A percentile compares a stretch with the other conserved stretches of the same genome.
phyloP scores from a whole-genome alignment of 257 asterid genomes.

The Ehretia macrophylla region DNA sequence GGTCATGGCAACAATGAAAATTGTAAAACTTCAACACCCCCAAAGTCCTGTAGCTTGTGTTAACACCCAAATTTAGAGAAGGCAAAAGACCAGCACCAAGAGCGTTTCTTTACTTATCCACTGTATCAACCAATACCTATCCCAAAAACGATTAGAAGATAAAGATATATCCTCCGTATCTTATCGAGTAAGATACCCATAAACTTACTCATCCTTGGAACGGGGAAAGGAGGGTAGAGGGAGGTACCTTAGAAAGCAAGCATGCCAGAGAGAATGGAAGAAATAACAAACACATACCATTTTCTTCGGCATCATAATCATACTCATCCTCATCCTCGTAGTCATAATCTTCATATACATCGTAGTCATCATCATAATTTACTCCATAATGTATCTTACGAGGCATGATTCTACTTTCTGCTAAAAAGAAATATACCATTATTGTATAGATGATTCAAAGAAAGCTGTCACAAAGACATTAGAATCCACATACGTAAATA shows the following conservation, averaged over 20 bases:
- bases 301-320: constrained; percentile 37
- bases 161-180: too few species aligned
- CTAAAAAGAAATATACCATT: neutral
- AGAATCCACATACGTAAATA: neutral
- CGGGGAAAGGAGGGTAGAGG: neutral
- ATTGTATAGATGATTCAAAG: neutral
- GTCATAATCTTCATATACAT: constrained; percentile 44
- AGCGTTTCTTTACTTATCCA: too few species aligned
- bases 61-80: too few species aligned
- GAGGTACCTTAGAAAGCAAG: constrained; percentile 6
- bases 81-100: too few species aligned
- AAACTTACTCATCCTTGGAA: neutral
- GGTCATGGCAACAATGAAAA: too few species aligned
- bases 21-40: too few species aligned
- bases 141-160: too few species aligned
- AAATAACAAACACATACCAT: constrained; percentile 34
- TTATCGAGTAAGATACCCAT: neutral
- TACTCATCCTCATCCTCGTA: constrained; percentile 46
- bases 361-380: constrained; percentile 49
- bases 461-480: neutral
- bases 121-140: too few species aligned
- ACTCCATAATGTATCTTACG: constrained; percentile 55
- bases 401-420: constrained; percentile 63
- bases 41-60: too few species aligned
- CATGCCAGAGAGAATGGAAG: neutral